Evolutionary conservation across 148 eudicot genomes (phyloP).

Genomic region (Vaccinium vitisidaea): DNA sequence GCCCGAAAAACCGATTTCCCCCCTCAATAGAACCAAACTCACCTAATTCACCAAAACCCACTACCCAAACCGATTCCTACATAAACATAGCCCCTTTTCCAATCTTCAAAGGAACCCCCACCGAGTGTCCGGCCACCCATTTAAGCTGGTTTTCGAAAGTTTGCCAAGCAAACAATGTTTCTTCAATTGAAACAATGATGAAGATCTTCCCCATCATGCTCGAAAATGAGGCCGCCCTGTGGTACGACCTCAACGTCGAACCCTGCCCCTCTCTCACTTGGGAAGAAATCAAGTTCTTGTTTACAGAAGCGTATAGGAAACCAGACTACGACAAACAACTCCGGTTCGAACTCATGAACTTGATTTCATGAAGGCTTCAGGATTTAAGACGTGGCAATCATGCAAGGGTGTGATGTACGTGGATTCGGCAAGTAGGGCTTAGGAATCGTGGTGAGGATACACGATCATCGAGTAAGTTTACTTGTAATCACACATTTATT

Average conservation of each 20-base stretch:
- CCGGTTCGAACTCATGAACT: not conserved
- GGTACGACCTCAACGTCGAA: conserved; percentile 38
- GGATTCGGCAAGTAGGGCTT: too few species aligned
- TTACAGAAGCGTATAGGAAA: conserved; percentile 21
- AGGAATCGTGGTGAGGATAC: too few species aligned
- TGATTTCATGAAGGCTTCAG: not conserved
- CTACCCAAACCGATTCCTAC: not conserved
- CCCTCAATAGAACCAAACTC: not conserved
- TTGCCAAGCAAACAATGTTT: conserved; percentile 23
- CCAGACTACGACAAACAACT: not conserved
- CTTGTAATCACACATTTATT: too few species aligned
- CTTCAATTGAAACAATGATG: conserved; percentile 16
- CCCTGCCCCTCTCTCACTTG: conserved; percentile 26
- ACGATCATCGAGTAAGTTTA: too few species aligned
- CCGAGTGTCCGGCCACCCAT: conserved; percentile 22
- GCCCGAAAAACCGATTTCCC: not conserved
- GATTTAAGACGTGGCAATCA: too few species aligned
- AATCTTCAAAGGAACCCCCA: conserved; percentile 12
- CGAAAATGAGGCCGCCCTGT: conserved; percentile 27
- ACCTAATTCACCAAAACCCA: not conserved
- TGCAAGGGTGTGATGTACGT: too few species aligned
- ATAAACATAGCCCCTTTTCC: conserved; percentile 26
- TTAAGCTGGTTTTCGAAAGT: conserved; percentile 26
- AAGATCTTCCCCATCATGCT: conserved; percentile 32
- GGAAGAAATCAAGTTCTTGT: conserved; percentile 28